Evolutionary conservation across 2,329 filamentous ascomycete genomes (phyloP), one percentile per base, ranked within the genome.

Genomic region (Clonostachys rosea): DNA sequence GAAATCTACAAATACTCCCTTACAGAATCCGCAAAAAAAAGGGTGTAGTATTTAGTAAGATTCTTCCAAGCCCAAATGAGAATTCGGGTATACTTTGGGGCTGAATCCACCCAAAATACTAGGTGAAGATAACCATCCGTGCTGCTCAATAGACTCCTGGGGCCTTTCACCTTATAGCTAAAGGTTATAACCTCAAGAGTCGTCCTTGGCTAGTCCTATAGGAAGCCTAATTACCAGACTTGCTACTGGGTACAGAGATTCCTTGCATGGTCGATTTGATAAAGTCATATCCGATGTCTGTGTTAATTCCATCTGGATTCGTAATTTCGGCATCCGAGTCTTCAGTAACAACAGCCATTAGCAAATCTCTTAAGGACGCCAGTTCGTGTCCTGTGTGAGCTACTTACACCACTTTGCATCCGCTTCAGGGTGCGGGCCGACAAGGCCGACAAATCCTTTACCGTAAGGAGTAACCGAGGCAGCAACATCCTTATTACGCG

Each of bases 391-490:
- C 40, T 7, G 13, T 18, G 40, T 24, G 14, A 12, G 17, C 6
- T 9, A 52, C 57, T 49, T 51, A 57, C 56, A 60, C 57, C 57
- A 59, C 6, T 47, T 39, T 16, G 49, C n/a, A 20, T 43, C 49
- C 11, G 57, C 57, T 44, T 59, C 56, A 1, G 56, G 56, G 40
- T 59, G 57, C 37, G 56, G 52, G 1, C 57, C 57, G 5, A 50
- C 49, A 5, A 57, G 48, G 6, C 54, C 57, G 10, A 59, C 56
- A 47, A 47, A 54, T 7, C 57, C 57, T 8, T 52, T 44, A 12
- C 56, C 56, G 34, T 53, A 52, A 9, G 51, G 48, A 30, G 53
- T 59, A 42, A 56, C 37, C 2, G 54, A 52, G 2, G 56, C 57
- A 6, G 56, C 56, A 1, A 57, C 54, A 49, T 58, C 36, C 6